Base-by-base conservation (phyloP, 306 rosid species). In the Glycine tomentella region DNA sequence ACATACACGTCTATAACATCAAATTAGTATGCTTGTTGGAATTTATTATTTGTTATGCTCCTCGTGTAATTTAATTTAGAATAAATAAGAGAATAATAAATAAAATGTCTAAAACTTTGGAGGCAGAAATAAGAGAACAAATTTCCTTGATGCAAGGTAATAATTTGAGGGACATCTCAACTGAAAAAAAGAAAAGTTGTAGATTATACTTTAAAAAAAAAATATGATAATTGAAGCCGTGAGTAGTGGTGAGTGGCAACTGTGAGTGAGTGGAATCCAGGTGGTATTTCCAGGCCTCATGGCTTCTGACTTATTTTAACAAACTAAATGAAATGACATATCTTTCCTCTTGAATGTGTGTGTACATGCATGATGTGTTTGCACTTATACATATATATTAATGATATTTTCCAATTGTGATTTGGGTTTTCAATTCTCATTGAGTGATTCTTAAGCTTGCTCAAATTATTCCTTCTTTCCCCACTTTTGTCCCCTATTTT, bases 371-470 rank as follows among this genome's bases (percentile, higher is more conserved):
- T 63, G 8, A 65, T 70, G 46, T 64, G 25, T 75, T 33, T 45
- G 45, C 76, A 17, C n/a, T 62, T 51, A 9, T 3, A 33, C 8
- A 3, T 3, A 38, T 38, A 14, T 25, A 8, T 5, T 33, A 36
- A n/a, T 72, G 73, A 68, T 67, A 72, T 78, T 74, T 73, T 74
- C 44, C 73, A 71, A 38, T 65, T 56, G 4, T 42, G 5, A 42
- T 59, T 83, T n/a, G 17, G 13, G 13, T 42, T 16, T 25, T 12
- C 57, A 36, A 36, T 36, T 36, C 5, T 36, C 5, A 63, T 82
- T 49, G 82, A 83, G 86, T 86, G 73, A 70, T 62, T 40, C 16
- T 70, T 65, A 86, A 86, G 76, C 65, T 46, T 62, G 68, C 72
- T 62, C 55, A 83, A 82, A 75, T 79, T 55, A 75, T 82, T 69